A percentile compares a stretch with the other conserved stretches of the same genome.
Evolutionary conservation across 2,329 filamentous ascomycete species (phyloP).

Genomic region (Stagonosporopsis rhizophila): DNA sequence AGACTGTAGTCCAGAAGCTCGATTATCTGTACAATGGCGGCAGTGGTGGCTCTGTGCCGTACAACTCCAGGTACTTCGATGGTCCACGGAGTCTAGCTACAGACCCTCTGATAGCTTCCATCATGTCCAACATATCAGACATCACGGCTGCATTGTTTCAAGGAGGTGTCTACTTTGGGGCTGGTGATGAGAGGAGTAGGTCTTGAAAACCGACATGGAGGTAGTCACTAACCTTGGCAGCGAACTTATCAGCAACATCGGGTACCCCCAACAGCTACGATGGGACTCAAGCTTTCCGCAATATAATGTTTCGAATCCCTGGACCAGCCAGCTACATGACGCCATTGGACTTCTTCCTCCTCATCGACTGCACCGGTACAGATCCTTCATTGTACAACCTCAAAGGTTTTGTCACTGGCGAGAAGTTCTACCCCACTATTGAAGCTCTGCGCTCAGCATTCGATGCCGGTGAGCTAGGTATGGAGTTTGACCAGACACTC

Average conservation of each 20-base stretch:
- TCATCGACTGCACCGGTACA: slow-evolving; percentile 55
- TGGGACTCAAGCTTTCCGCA: slow-evolving; percentile 50
- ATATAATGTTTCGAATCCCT: slow-evolving; percentile 54
- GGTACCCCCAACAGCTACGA: slow-evolving; percentile 49
- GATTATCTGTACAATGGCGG: slow-evolving; percentile 48
- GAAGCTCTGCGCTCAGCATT: slow-evolving; percentile 57
- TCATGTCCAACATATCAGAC: slow-evolving; percentile 56
- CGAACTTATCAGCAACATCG: slow-evolving; percentile 33
- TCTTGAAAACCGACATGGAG: background rate
- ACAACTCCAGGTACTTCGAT: slow-evolving; percentile 38
- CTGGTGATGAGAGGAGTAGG: slow-evolving; percentile 1
- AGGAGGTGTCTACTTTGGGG: slow-evolving; percentile 37
- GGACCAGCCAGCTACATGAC: slow-evolving; percentile 50
- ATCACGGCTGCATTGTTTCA: slow-evolving; percentile 53
- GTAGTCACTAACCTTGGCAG: background rate
- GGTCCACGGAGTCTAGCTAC: slow-evolving; percentile 33
- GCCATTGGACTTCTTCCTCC: slow-evolving; percentile 56
- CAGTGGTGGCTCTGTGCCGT: slow-evolving; percentile 39
- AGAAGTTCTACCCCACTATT: slow-evolving; percentile 60
- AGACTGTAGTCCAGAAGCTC: slow-evolving; percentile 37
- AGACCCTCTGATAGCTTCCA: slow-evolving; percentile 47
- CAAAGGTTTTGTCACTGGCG: slow-evolving; percentile 50
- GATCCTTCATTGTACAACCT: slow-evolving; percentile 54
- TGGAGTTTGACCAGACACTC: slow-evolving; percentile 56
- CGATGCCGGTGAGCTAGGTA: slow-evolving; percentile 52